phyloP scores from a whole-genome alignment of 2,329 filamentous ascomycete genomes.

The Xylaria sp. region DNA sequence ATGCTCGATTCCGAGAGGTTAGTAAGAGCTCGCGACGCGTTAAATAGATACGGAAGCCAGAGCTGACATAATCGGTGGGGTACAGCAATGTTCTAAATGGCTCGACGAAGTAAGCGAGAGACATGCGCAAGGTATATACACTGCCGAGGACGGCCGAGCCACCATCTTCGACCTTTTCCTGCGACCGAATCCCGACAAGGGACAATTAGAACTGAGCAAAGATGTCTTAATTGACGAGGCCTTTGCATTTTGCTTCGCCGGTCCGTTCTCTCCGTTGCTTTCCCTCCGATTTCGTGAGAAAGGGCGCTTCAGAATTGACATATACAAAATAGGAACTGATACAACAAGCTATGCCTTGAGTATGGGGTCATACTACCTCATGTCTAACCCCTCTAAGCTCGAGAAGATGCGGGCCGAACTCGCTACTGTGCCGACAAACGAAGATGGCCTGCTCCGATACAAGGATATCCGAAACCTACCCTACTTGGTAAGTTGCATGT shows the following conservation, averaged over 20 bases:
- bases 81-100: constrained; percentile 31
- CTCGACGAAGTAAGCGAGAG: constrained; percentile 24
- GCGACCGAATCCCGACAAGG: constrained; percentile 24
- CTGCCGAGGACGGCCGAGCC: constrained; percentile 20
- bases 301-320: not conserved
- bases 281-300: not conserved
- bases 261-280: constrained; percentile 1
- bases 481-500: constrained; percentile 26
- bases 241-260: constrained; percentile 33
- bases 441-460: constrained; percentile 28
- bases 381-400: constrained; percentile 30
- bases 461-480: constrained; percentile 29
- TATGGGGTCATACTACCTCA: constrained; percentile 33
- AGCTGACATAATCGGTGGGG: not conserved
- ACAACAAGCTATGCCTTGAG: constrained; percentile 32
- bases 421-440: constrained; percentile 19
- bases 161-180: constrained; percentile 35
- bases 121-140: constrained; percentile 27
- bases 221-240: constrained; percentile 31
- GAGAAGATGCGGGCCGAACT: constrained; percentile 26
- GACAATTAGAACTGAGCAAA: constrained; percentile 18
- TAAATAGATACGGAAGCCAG: not conserved
- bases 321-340: constrained; percentile 23
- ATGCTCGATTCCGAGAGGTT: constrained; percentile 30
- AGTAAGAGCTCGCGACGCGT: not conserved